phyloP scores from a whole-genome alignment of 331 rosid genomes.

The Cydonia oblonga region DNA sequence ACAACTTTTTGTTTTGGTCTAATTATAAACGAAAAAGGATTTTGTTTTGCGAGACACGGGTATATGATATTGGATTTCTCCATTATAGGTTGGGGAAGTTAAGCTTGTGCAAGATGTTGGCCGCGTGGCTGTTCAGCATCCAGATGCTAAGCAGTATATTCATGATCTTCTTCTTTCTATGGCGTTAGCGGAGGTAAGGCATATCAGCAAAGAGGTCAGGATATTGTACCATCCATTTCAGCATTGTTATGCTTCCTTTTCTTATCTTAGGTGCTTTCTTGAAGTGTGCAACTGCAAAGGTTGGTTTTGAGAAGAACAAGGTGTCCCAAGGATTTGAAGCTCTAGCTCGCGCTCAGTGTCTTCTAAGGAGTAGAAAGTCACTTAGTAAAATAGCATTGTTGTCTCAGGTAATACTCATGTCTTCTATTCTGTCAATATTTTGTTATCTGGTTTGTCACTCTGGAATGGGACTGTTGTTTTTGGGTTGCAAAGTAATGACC shows the following conservation, averaged over 20 bases:
- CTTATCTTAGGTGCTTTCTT: slow-evolving; percentile 73
- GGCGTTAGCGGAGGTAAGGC: slow-evolving; percentile 91
- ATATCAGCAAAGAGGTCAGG: slow-evolving; percentile 29
- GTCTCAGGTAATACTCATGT: slow-evolving; percentile 39
- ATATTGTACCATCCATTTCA: slow-evolving; percentile 18
- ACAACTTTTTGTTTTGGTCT: background rate
- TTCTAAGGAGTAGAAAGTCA: slow-evolving; percentile 66
- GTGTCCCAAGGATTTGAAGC: slow-evolving; percentile 97
- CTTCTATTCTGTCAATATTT: background rate
- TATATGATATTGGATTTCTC: background rate
- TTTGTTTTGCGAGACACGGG: background rate
- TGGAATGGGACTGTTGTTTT: background rate
- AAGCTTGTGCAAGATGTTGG: slow-evolving; percentile 73
- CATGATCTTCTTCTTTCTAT: slow-evolving; percentile 86
- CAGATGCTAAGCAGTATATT: slow-evolving; percentile 64
- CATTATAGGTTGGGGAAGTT: slow-evolving; percentile 73
- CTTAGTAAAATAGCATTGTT: slow-evolving; percentile 64
- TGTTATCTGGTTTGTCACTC: background rate
- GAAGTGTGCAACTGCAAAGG: slow-evolving; percentile 95
- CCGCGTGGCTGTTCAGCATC: slow-evolving; percentile 48
- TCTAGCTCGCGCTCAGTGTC: slow-evolving; percentile 90
- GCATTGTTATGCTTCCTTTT: slow-evolving; percentile 41
- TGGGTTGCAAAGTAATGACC: background rate
- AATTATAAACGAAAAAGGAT: background rate
- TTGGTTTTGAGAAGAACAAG: slow-evolving; percentile 77